These are phyloP conservation scores for Termitomyces sp. DNA, from an alignment of 768 basidiomycete species.

Conservation along the genomic window DNA sequence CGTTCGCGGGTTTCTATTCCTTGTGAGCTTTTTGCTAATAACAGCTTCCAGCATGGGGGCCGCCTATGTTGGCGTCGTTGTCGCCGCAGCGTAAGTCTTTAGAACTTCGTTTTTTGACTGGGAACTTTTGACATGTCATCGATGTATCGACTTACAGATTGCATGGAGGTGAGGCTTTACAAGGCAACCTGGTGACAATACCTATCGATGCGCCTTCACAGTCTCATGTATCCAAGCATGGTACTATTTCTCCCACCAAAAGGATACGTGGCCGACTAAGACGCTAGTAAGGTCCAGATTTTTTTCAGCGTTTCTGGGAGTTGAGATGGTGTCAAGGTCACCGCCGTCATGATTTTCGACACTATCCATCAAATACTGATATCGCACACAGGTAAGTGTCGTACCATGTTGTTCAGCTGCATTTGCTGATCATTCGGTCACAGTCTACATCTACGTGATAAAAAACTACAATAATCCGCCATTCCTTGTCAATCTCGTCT, in stretches of 20 bases:
- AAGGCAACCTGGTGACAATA: background rate
- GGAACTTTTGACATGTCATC: background rate
- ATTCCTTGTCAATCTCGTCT: slow-evolving; percentile 29
- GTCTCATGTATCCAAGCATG: slow-evolving; percentile 52
- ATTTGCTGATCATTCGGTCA: background rate
- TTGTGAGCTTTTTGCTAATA: background rate
- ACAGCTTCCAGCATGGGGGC: slow-evolving; percentile 36
- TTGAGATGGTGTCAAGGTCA: slow-evolving; percentile 32
- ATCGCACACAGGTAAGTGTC: slow-evolving; percentile 38
- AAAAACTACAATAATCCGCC: slow-evolving; percentile 29
- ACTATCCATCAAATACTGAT: slow-evolving; percentile 50
- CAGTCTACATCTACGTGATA: slow-evolving; percentile 45
- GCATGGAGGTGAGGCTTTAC: slow-evolving; percentile 37
- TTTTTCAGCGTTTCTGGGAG: background rate
- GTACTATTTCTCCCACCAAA: slow-evolving; percentile 49
- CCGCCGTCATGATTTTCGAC: slow-evolving; percentile 42
- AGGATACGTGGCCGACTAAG: slow-evolving; percentile 44
- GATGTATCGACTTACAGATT: slow-evolving; percentile 26
- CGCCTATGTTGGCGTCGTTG: slow-evolving; percentile 42
- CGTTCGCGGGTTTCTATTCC: slow-evolving; percentile 11
- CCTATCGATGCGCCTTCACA: slow-evolving; percentile 15
- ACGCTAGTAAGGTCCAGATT: slow-evolving; percentile 29
- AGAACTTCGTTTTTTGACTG: background rate
- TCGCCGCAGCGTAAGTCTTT: slow-evolving; percentile 42
- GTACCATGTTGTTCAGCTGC: background rate